Base-by-base conservation (phyloP, 2,329 filamentous ascomycete genomes). In the Furcasterigmium sp. region DNA sequence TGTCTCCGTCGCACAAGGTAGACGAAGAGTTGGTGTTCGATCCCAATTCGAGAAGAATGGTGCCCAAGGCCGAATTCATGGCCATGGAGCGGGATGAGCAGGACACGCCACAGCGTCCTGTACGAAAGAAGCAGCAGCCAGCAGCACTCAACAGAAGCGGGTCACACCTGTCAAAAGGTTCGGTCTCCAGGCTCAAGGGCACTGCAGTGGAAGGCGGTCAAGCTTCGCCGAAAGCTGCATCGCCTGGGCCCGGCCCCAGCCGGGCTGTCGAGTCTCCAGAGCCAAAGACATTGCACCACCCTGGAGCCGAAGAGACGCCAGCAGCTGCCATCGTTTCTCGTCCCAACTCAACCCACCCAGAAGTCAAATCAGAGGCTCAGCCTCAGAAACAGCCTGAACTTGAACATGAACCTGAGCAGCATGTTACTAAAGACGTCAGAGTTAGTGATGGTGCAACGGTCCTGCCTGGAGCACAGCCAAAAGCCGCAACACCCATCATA, bases 21-120 rank as follows among this genome's bases (percentile, higher is more conserved):
- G 64, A 70, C 34, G 55, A 72, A 50, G 58, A 65, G 25, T 52
- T 85, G 58, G 75, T 85, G 37, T 81, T 82, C 53, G 80, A 84
- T 49, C 70, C 79, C n/a, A 83, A 84, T 51, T 82, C 81, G 14
- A 71, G 80, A 51, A 75, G 80, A 46, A 80, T 83, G 69, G 68
- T 84, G 4, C 70, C 74, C 3, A 70, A 62, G 41, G 58, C 56
- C 6, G 64, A 75, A 20, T 49, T 76, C 15, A 37, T 66, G 50
- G 69, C 59, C 39, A 62, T 62, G 36, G 69, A 75, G 40, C 65
- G 72, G 42, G 61, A 55, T 25, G 29, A 18, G n/a, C n/a, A 17
- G 10, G 32, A 15, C n/a, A 17, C 15, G 9, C 5, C n/a, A 4
- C 5, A 5, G 18, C n/a, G 5, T 18, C 56, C 52, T 8, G 32